Evolutionary conservation across 1,139 yeast genomes (phyloP).

Genomic region (Yamadazyma pseudoaaseri): DNA sequence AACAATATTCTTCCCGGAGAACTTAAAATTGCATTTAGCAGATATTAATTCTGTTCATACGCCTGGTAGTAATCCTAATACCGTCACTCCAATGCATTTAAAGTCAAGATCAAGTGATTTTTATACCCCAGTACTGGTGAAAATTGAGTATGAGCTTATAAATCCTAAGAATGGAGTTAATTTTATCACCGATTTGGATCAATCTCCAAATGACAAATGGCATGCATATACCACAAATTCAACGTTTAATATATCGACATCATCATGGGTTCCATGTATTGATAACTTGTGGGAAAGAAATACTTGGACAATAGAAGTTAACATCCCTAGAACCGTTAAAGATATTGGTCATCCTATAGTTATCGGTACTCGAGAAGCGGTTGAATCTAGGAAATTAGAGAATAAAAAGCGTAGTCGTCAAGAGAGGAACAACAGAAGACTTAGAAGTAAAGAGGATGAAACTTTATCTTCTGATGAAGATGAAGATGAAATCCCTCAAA

Average conservation of each 20-base stretch:
- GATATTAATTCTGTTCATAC: conserved; percentile 45
- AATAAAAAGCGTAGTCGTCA: conserved; percentile 17
- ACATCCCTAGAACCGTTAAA: conserved; percentile 75
- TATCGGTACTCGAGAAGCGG: conserved; percentile 33
- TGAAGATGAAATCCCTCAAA: conserved; percentile 51
- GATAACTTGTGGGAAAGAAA: conserved; percentile 87
- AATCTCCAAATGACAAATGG: conserved; percentile 51
- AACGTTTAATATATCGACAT: conserved; percentile 76
- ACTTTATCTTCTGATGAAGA: conserved; percentile 35
- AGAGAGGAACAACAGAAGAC: conserved; percentile 6
- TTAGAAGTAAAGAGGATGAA: conserved; percentile 17
- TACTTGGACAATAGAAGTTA: conserved; percentile 88
- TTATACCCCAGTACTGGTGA: conserved; percentile 71
- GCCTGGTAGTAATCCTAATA: conserved; percentile 40
- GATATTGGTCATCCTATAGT: conserved; percentile 59
- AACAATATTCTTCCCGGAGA: conserved; percentile 68
- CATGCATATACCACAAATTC: conserved; percentile 85
- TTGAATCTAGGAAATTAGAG: conserved; percentile 15
- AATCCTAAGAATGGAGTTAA: conserved; percentile 76
- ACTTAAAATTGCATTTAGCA: conserved; percentile 59
- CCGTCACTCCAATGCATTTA: conserved; percentile 39
- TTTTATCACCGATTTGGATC: conserved; percentile 56
- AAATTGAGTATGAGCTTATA: conserved; percentile 62
- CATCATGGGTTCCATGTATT: conserved; percentile 96
- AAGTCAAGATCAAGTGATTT: conserved; percentile 37